These are phyloP conservation scores for Aspergillus jensenii DNA, from an alignment of 2,329 filamentous ascomycete genomes.

Conservation along the genomic window DNA sequence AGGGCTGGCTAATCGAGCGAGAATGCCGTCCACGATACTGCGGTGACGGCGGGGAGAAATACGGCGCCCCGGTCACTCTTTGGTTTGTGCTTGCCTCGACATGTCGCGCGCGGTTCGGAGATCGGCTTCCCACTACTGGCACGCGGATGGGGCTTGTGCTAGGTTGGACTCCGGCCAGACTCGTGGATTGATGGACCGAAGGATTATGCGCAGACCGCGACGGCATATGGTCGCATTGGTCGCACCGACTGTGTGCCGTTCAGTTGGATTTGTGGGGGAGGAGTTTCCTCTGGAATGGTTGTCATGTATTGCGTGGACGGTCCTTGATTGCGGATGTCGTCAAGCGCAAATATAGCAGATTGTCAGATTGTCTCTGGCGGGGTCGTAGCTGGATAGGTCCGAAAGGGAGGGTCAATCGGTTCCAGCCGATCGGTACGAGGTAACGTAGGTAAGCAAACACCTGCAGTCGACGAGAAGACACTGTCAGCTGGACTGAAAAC, in stretches of 20 bases:
- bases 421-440: neutral
- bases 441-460: neutral
- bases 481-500: neutral
- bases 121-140: slow-evolving; percentile 20
- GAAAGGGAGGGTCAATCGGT: neutral
- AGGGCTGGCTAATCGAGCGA: slow-evolving; percentile 77
- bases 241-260: neutral
- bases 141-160: slow-evolving; percentile 18
- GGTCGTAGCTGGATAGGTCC: no score
- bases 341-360: neutral
- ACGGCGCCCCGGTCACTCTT: slow-evolving; percentile 20
- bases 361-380: no score
- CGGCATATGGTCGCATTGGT: slow-evolving; percentile 39
- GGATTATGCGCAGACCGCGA: slow-evolving; percentile 33
- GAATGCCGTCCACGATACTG: slow-evolving; percentile 45
- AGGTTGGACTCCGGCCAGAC: slow-evolving; percentile 19
- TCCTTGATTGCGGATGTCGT: neutral
- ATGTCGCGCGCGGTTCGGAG: slow-evolving; percentile 26
- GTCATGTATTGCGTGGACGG: neutral
- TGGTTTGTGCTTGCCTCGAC: slow-evolving; percentile 21
- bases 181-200: slow-evolving; percentile 28
- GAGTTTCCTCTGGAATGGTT: neutral
- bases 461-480: neutral
- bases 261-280: neutral
- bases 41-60: slow-evolving; percentile 19